Conservation (phyloP, 1,284 basidiomycete genomes). For the Trichosporon coremiiforme region DNA sequence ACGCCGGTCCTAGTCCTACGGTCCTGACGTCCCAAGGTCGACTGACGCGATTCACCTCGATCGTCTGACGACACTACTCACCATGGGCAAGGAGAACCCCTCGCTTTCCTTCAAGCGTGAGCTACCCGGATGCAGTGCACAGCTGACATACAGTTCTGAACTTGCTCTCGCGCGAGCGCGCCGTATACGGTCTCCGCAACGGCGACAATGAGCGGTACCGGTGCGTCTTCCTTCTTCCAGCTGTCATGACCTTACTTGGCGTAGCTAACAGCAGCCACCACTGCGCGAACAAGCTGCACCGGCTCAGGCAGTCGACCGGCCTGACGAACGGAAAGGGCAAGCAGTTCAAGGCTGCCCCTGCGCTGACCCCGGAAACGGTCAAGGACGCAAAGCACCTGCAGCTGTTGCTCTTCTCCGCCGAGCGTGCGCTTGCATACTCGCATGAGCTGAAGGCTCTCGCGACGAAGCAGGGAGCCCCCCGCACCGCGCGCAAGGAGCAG, state of each 20-base stretch:
- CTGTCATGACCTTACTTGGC: not conserved
- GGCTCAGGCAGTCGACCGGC: conserved; percentile 77
- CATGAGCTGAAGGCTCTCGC: conserved; percentile 68
- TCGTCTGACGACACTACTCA: not conserved
- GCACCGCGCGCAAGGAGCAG: conserved; percentile 42
- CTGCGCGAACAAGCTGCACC: conserved; percentile 85
- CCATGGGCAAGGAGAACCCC: conserved; percentile 23
- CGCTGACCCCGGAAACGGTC: conserved; percentile 65
- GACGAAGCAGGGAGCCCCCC: conserved; percentile 37
- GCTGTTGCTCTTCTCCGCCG: conserved; percentile 81
- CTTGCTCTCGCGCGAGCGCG: conserved; percentile 71
- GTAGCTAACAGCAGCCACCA: conserved; percentile 66
- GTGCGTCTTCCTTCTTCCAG: conserved; percentile 54
- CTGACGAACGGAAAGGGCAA: conserved; percentile 85
- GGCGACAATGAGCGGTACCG: conserved; percentile 83
- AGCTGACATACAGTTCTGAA: conserved; percentile 56
- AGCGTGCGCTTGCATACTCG: conserved; percentile 87
- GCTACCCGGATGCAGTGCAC: conserved; percentile 21
- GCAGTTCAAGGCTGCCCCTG: conserved; percentile 79
- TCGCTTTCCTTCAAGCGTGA: conserved; percentile 49
- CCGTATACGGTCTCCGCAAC: conserved; percentile 84
- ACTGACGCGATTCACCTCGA: not conserved
- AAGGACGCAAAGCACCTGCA: conserved; percentile 66
- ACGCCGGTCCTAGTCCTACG: no score
- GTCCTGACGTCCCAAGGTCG: not conserved